Conservation (phyloP, 2,329 filamentous ascomycete genomes). For the Cryphonectria naterciae region DNA sequence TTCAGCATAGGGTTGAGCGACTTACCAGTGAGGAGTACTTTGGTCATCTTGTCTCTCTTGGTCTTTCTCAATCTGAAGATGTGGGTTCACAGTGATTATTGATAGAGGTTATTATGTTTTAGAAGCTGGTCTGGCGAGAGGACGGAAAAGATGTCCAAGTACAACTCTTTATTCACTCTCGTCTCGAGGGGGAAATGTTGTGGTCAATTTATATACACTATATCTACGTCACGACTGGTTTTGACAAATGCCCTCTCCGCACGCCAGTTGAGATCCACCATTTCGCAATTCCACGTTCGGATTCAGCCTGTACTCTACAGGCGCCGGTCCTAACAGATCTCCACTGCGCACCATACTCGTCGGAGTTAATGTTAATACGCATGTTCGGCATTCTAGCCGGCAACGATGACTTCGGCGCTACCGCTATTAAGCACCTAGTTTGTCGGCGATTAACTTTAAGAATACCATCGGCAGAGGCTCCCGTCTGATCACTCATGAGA, state of each 20-base stretch:
- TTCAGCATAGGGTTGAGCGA: slow-evolving; percentile 8
- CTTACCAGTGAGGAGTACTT: slow-evolving; percentile 52
- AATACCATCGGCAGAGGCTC: not conserved
- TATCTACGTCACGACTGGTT: not conserved
- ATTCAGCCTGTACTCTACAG: not conserved
- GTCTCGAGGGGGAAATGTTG: not conserved
- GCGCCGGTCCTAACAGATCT: not conserved
- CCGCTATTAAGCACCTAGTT: not conserved
- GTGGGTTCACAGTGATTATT: not conserved
- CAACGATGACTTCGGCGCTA: slow-evolving; percentile 7
- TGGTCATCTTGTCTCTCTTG: slow-evolving; percentile 43
- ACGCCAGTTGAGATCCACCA: not conserved
- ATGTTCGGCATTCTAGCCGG: slow-evolving; percentile 8
- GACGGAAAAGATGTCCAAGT: not conserved
- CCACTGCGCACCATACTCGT: not conserved
- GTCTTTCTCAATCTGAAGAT: not conserved
- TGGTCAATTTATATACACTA: not conserved
- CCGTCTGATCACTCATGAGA: not conserved
- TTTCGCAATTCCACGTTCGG: not conserved
- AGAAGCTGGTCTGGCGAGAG: too few relatives aligned
- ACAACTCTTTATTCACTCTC: not conserved
- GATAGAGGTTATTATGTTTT: not conserved
- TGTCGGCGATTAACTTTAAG: not conserved
- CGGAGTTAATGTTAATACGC: slow-evolving; percentile 6
- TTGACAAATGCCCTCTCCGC: not conserved